These are phyloP conservation scores for Microbotryum scabiosae DNA, from an alignment of 1,284 basidiomycete species.

Conservation along the genomic window DNA sequence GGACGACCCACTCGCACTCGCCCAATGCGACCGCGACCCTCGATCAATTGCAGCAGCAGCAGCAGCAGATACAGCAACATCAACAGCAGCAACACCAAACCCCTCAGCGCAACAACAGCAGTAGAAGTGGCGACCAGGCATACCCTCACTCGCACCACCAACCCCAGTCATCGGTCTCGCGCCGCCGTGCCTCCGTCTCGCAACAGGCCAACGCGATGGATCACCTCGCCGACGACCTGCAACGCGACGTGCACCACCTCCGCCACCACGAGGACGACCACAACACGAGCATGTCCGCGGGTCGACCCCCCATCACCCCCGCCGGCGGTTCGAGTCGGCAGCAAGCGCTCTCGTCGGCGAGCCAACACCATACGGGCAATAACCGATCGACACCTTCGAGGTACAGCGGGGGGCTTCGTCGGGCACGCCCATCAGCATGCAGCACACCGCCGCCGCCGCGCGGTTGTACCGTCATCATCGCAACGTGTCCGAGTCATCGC, in stretches of 20 bases:
- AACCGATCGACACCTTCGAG: no score
- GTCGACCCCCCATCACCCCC: not conserved
- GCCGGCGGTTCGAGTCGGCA: no score
- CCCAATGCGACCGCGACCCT: not conserved
- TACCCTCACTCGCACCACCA: constrained; percentile 1
- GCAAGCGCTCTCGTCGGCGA: no score
- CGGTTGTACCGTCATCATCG: constrained; percentile 33
- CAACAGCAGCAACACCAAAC: not conserved
- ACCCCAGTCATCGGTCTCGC: not conserved
- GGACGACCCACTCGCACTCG: not conserved
- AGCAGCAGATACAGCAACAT: not conserved
- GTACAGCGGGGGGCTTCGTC: no score
- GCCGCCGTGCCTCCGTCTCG: constrained; percentile 19
- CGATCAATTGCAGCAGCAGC: not conserved
- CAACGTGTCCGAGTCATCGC: constrained; percentile 34
- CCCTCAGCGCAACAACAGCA: constrained; percentile 7
- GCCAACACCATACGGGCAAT: no score
- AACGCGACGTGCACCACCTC: constrained; percentile 23
- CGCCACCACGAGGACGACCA: constrained; percentile 20
- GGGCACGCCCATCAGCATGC: constrained; percentile 1
- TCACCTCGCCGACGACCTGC: constrained; percentile 31
- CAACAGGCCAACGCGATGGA: constrained; percentile 21
- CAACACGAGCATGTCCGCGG: constrained; percentile 9
- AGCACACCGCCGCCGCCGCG: constrained; percentile 23
- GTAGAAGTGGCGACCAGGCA: not conserved